Conservation (phyloP, 164 flowering plant genomes). For the Taxillus chinensis region DNA sequence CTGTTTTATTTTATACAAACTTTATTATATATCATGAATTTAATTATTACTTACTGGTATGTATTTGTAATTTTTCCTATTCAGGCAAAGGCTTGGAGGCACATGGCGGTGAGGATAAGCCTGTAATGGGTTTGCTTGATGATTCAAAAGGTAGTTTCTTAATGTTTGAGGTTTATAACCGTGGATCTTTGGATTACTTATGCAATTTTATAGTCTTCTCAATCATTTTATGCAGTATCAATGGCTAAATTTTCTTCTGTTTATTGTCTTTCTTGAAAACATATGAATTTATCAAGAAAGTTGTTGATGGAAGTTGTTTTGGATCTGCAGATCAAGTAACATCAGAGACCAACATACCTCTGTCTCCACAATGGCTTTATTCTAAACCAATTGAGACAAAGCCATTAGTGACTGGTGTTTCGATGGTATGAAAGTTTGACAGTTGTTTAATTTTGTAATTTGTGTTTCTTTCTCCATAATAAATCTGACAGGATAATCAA, state of each 20-base stretch:
- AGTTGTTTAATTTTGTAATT: background rate
- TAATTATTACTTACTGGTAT: background rate
- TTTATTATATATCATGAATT: background rate
- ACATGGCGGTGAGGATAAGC: slow-evolving; percentile 38
- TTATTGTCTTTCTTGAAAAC: background rate
- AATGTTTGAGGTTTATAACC: background rate
- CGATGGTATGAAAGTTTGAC: background rate
- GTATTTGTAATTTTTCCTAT: slow-evolving; percentile 1
- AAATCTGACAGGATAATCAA: too few species aligned
- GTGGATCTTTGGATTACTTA: background rate
- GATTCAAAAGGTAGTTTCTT: slow-evolving; percentile 50
- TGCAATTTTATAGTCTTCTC: background rate
- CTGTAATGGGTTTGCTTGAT: slow-evolving; percentile 32
- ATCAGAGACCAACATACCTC: slow-evolving; percentile 67
- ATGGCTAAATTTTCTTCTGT: background rate
- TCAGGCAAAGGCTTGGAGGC: slow-evolving; percentile 33
- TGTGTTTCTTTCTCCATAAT: too few species aligned
- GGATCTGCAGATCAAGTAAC: slow-evolving; percentile 44
- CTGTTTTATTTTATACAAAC: background rate
- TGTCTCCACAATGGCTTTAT: slow-evolving; percentile 96
- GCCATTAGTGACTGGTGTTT: slow-evolving; percentile 15
- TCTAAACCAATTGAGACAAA: slow-evolving; percentile 67
- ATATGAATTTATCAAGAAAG: too few species aligned
- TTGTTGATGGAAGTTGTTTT: background rate
- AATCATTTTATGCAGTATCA: too few species aligned